Evolutionary conservation across 768 basidiomycete genomes (phyloP).

Genomic region (Leccinum disarticulatum): DNA sequence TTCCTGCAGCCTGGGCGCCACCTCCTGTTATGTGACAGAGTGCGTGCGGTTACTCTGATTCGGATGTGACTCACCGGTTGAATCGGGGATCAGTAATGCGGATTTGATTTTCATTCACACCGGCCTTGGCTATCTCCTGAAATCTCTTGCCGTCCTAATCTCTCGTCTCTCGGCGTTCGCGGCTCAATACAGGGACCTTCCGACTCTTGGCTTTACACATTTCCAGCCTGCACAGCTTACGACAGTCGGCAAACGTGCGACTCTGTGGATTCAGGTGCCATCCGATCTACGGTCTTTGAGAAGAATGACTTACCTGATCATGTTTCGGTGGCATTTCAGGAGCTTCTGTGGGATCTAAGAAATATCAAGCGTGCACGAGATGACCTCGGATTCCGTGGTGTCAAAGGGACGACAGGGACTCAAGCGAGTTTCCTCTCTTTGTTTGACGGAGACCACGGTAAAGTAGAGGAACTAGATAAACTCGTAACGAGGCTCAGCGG

Average conservation of each 20-base stretch:
- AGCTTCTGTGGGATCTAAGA: constrained; percentile 93
- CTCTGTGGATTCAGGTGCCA: constrained; percentile 89
- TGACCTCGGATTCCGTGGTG: constrained; percentile 95
- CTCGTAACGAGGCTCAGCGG: constrained; percentile 90
- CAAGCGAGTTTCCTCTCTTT: constrained; percentile 94
- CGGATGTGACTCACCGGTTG: constrained; percentile 8
- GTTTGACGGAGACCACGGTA: constrained; percentile 93
- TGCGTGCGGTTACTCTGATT: constrained; percentile 39
- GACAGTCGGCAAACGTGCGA: constrained; percentile 95
- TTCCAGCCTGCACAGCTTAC: constrained; percentile 99
- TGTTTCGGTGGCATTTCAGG: constrained; percentile 41
- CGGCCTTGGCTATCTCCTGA: constrained; percentile 79
- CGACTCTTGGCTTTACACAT: constrained; percentile 96
- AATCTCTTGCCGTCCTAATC: constrained; percentile 88
- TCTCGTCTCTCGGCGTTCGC: constrained; percentile 87
- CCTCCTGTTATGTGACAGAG: constrained; percentile 99
- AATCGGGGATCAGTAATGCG: constrained; percentile 68
- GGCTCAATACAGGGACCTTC: constrained; percentile 79
- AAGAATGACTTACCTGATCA: neutral
- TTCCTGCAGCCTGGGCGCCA: constrained; percentile 77
- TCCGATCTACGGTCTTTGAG: constrained; percentile 5
- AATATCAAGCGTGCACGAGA: constrained; percentile 88
- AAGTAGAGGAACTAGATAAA: constrained; percentile 88
- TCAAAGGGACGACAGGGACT: constrained; percentile 99
- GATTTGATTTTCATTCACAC: constrained; percentile 95